These are phyloP conservation scores for Lagenaria siceraria DNA, from an alignment of 306 rosid genomes.

Conservation along the genomic window DNA sequence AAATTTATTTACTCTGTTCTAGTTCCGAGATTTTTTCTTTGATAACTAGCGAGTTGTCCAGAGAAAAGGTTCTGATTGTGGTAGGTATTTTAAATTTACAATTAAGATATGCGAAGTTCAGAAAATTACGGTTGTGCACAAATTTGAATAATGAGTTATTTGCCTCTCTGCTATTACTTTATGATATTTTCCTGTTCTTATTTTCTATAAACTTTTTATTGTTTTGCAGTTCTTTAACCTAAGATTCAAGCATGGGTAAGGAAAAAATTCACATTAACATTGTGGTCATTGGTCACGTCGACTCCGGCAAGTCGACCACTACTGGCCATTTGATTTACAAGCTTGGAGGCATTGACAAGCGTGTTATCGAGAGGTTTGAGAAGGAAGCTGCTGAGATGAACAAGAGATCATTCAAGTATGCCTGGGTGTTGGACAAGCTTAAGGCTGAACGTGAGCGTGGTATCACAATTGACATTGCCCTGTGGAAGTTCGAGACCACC, in stretches of 20 bases:
- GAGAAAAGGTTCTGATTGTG: background rate
- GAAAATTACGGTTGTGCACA: background rate
- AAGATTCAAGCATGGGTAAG: slow-evolving; percentile 44
- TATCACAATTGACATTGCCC: slow-evolving; percentile 77
- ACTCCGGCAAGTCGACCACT: slow-evolving; percentile 88
- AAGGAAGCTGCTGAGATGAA: slow-evolving; percentile 96
- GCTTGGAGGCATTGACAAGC: slow-evolving; percentile 95
- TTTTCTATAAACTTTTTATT: background rate
- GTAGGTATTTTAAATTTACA: background rate
- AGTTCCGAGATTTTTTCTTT: background rate
- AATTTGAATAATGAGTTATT: background rate
- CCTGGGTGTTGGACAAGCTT: slow-evolving; percentile 93
- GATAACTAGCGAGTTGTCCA: background rate
- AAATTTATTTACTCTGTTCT: background rate
- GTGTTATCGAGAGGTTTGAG: slow-evolving; percentile 89
- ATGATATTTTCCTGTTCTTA: background rate
- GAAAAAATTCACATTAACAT: slow-evolving; percentile 82
- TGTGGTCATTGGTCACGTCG: slow-evolving; percentile 92
- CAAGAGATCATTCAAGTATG: slow-evolving; percentile 93
- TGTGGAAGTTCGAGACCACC: slow-evolving; percentile 92
- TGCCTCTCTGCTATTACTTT: background rate
- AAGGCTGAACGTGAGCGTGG: slow-evolving; percentile 98
- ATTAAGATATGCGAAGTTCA: background rate
- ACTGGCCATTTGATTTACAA: slow-evolving; percentile 86
- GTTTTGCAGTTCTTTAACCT: background rate